These are phyloP conservation scores for Kurtzmaniella quercitrusa DNA, from an alignment of 1,139 yeast species.

Conservation along the genomic window DNA sequence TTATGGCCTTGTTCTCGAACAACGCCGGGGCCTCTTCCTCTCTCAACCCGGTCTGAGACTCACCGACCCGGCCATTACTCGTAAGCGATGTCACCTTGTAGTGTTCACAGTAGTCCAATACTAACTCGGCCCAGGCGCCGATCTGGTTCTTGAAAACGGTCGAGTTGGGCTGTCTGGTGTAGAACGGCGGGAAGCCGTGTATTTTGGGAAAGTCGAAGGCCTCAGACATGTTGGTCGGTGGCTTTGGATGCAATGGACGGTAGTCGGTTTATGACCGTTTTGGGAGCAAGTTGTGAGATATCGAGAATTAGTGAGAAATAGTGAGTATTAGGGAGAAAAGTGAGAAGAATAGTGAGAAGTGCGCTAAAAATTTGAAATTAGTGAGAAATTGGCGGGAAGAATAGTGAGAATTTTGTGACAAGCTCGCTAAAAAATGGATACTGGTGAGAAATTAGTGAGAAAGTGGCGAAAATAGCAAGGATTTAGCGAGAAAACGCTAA, in stretches of 20 bases:
- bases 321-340: no score
- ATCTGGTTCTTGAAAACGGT: constrained; percentile 73
- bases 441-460: no score
- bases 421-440: no score
- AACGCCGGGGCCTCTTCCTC: constrained; percentile 24
- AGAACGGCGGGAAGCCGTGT: constrained; percentile 87
- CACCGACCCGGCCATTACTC: constrained; percentile 22
- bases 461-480: no score
- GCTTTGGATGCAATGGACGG: not conserved
- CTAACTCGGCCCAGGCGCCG: constrained; percentile 41
- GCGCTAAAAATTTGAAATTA: no score
- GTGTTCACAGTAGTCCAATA: constrained; percentile 55
- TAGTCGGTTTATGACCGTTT: no score
- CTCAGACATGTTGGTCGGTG: constrained; percentile 5
- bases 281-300: no score
- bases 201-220: constrained; percentile 58
- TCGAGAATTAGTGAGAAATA: no score
- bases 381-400: no score
- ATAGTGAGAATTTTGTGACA: no score
- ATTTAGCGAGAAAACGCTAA: no score
- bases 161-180: constrained; percentile 82
- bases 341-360: no score
- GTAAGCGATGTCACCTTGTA: constrained; percentile 43
- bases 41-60: constrained; percentile 23
- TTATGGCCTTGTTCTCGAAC: constrained; percentile 47